phyloP scores from a whole-genome alignment of 2,329 filamentous ascomycete genomes.

The Colletotrichum sansevieriae region DNA sequence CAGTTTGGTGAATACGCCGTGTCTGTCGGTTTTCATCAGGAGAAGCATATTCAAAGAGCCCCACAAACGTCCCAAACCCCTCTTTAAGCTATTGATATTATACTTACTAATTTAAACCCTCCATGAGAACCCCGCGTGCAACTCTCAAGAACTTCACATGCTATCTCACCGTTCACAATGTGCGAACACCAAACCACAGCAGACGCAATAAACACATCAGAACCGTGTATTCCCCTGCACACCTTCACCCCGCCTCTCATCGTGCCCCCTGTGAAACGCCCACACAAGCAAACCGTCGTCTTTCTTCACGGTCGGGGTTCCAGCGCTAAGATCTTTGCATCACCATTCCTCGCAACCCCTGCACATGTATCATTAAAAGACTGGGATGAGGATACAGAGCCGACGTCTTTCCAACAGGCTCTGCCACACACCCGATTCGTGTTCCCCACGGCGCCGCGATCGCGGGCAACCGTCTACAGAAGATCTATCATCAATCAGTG shows the following conservation, averaged over 20 bases:
- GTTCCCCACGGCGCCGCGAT: constrained; percentile 62
- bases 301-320: constrained; percentile 65
- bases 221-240: constrained; percentile 39
- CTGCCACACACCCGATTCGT: constrained; percentile 62
- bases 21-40: no score
- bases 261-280: constrained; percentile 44
- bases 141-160: no score
- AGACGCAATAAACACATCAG: neutral
- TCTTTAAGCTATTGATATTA: no score
- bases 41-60: no score
- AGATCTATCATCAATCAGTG: constrained; percentile 51
- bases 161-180: no score
- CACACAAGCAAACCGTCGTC: constrained; percentile 60
- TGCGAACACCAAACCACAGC: neutral
- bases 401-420: constrained; percentile 46
- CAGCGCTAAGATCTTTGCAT: constrained; percentile 55
- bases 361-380: constrained; percentile 22
- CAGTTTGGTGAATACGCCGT: no score
- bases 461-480: constrained; percentile 50
- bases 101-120: no score
- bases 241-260: constrained; percentile 45
- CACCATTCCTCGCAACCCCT: constrained; percentile 52
- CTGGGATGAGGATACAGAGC: no score
- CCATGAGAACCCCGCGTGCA: no score
- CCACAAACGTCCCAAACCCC: no score